A percentile compares a stretch with the other conserved stretches of the same genome.
Conservation (phyloP, 495 filamentous ascomycete species). For the Hapsidospora chrysogenum region DNA sequence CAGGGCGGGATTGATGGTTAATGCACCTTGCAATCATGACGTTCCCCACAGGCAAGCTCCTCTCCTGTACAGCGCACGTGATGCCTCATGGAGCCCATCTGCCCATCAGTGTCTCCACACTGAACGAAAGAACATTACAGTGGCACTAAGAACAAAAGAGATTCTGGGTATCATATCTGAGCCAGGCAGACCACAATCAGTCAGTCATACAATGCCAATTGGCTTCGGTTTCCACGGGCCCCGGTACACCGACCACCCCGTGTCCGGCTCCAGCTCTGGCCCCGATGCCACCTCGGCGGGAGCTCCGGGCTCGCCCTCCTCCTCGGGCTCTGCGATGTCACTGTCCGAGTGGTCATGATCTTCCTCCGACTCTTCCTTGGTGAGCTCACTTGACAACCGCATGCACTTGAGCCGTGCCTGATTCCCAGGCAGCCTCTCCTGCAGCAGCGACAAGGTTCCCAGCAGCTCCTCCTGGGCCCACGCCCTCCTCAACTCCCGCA, state of each 20-base stretch:
- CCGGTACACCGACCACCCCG: slow-evolving; percentile 34
- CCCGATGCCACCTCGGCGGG: neutral
- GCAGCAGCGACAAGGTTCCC: slow-evolving; percentile 14
- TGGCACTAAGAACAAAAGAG: too few species aligned
- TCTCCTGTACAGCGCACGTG: too few species aligned
- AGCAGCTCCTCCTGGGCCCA: slow-evolving; percentile 7
- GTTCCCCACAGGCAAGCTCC: too few species aligned
- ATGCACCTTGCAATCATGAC: too few species aligned
- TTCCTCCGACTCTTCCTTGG: slow-evolving; percentile 6
- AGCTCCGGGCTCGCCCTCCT: neutral
- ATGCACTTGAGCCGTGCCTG: slow-evolving; percentile 16
- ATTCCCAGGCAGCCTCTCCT: slow-evolving; percentile 14
- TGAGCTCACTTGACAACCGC: slow-evolving; percentile 12
- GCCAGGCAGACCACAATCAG: too few species aligned
- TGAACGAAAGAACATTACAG: too few species aligned
- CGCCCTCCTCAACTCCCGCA: slow-evolving; percentile 1
- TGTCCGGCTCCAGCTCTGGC: slow-evolving; percentile 1
- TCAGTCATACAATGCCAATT: slow-evolving; percentile 28
- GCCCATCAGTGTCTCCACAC: too few species aligned
- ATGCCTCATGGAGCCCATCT: too few species aligned
- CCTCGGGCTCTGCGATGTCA: slow-evolving; percentile 8
- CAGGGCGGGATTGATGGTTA: too few species aligned
- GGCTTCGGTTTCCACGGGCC: slow-evolving; percentile 44
- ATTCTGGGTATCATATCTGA: too few species aligned
- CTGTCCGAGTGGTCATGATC: too few species aligned